Evolutionary conservation across 495 filamentous ascomycete genomes (phyloP), one percentile per base, ranked within the genome.

Genomic region (Podospora bellae-mahoneyi): DNA sequence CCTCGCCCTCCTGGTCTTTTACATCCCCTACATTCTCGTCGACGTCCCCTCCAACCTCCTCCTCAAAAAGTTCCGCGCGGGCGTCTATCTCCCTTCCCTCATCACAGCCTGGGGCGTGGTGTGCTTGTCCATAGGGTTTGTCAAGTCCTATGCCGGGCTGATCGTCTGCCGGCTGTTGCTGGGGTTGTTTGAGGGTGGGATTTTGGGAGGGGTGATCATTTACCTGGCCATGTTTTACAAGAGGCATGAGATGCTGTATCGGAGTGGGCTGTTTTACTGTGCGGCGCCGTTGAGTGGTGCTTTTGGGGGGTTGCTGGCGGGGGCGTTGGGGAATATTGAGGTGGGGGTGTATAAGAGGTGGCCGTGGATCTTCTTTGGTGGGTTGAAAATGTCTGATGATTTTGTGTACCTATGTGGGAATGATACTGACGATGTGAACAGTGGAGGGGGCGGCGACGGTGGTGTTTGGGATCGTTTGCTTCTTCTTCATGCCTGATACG

Each of bases 271-370:
- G 61, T 91, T 91, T 76, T 90, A 90, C 77, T 88, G 86, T 61
- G 87, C 86, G 19, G 88, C 88, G 5, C 80, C 88, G 18, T 74
- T 90, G 13, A 83, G 79, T 68, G 88, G 88, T 18, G 88, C 88
- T 2, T 90, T 91, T 74, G 87, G 87, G 9, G 87, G 87, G 13
- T 76, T 90, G 23, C 81, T 91, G 85, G 87, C 4, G 80, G 83
- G n/a, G 83, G 86, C 5, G 59, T 79, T 65, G 76, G 75, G 16
- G 26, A 77, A 64, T 68, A 83, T 85, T 59, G 62, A 71, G 18
- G 75, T 74, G 26, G 67, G 73, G 27, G 78, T 77, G 10, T 83
- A 85, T 70, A 75, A 82, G 67, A 73, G 75, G 23, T 84, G 82
- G 82, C 80, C 77, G 1, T 81, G 76, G 76, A 81, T 81, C 44